These are phyloP conservation scores for Pezicula neosporulosa DNA, from an alignment of 2,329 filamentous ascomycete genomes.

Conservation along the genomic window DNA sequence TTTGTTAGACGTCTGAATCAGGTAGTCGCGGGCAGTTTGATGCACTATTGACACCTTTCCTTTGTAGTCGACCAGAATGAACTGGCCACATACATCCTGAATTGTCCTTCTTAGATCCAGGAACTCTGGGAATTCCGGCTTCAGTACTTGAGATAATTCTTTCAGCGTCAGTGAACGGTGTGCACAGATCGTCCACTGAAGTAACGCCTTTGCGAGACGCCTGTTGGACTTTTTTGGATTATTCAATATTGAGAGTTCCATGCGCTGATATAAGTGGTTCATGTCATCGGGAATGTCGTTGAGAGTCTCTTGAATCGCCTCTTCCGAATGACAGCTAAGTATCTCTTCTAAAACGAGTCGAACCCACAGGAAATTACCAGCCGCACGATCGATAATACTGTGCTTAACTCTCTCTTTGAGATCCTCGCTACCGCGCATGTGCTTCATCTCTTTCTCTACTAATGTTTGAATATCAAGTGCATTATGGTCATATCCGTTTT, in stretches of 20 bases:
- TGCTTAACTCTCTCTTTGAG: conserved; percentile 15
- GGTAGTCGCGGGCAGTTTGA: conserved; percentile 32
- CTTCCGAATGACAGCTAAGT: conserved; percentile 21
- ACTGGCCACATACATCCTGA: conserved; percentile 26
- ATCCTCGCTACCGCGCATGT: neutral
- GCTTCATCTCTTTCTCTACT: too few species aligned
- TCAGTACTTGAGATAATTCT: conserved; percentile 4
- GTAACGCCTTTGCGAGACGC: conserved; percentile 6
- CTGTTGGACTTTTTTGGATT: conserved; percentile 6
- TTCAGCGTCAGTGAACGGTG: neutral
- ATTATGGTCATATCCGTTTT: neutral
- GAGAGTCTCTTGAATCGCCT: conserved; percentile 21
- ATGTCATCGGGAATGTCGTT: conserved; percentile 28
- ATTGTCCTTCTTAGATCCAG: conserved; percentile 26
- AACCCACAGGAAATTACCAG: conserved; percentile 33
- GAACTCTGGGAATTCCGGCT: conserved; percentile 10
- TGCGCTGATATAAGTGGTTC: conserved; percentile 30
- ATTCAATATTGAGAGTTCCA: conserved; percentile 21
- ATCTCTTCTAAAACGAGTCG: conserved; percentile 27
- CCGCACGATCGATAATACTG: conserved; percentile 20
- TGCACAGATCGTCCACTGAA: conserved; percentile 6
- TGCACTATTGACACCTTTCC: conserved; percentile 29
- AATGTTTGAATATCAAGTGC: too few species aligned
- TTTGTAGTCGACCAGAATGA: conserved; percentile 27
- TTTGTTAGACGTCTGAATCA: conserved; percentile 11